Base-by-base conservation (phyloP, 2,329 filamentous ascomycete genomes). In the Trichophyton schoenleinii region DNA sequence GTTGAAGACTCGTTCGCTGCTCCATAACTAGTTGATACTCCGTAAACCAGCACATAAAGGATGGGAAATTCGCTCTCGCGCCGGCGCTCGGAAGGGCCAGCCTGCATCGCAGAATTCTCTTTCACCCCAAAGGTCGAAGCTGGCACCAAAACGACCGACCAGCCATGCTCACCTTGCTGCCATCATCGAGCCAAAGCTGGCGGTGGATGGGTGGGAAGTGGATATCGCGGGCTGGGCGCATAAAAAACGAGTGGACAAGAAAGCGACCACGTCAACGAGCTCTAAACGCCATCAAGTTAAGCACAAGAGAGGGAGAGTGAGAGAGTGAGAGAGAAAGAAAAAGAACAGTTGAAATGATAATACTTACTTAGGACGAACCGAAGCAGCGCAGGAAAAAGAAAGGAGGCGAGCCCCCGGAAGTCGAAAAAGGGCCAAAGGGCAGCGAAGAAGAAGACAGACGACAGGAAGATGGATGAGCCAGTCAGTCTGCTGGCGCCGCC, bases 231-330 rank as follows among this genome's bases (percentile, higher is more conserved):
- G 20, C 36, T 46, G 58, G 58, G 58, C 41, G 20, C 28, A 48
- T 48, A 48, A 13, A 49, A 49, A 57, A 65, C 63, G 63, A 67
- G 63, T 67, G 66, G 66, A 59, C 49, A 60, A 61, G 53, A 63
- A 53, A 62, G 60, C 65, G 58, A 65, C 66, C 66, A 67, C 66
- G 66, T 55, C 49, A 55, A 55, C 49, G 49, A 55, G 60, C 60
- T 59, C 60, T 60, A 62, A 62, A 64, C 63, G 60, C 63, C 60
- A 59, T 59, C 41, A 44, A 58, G 53, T 57, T 57, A 58, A 53
- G 49, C 48, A 36, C 4, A 42, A 18, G 36, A 15, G 8, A 41
- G 38, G 15, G 15, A 15, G 8, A 41, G 48, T 34, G 31, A 13
- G 15, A 28, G 48, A 52, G 8, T 6, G 25, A 28, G 25, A n/a